Base-by-base conservation (phyloP, 768 basidiomycete genomes). In the Mrakia blollopis region DNA sequence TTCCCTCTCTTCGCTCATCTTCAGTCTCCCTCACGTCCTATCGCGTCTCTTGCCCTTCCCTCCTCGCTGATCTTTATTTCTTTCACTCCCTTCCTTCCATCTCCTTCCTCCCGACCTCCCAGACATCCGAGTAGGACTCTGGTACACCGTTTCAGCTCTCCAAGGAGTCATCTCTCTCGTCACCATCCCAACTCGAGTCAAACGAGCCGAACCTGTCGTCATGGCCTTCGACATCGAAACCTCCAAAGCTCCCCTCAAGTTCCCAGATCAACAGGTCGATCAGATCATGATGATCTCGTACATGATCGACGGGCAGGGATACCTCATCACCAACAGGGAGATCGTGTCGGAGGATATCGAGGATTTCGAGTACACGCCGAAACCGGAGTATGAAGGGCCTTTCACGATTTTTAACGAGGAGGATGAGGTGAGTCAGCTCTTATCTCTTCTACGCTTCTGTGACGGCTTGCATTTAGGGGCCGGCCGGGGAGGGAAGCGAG, bases 261-360 rank as follows among this genome's bases (percentile, higher is more conserved):
- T 98, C 82, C 96, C 97, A 0, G 97, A 98, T 85, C 91, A 94
- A 80, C 88, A 89, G 10, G 90, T 93, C 35, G 97, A 98, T 85
- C 95, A 98, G 83, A 94, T 99, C 81, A 99, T 99, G 96, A 99
- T 99, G 97, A 98, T 99, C 79, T 99, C 97, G 62, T 99, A 98
- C 85, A 98, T 99, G 95, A 86, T 99, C 25, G 97, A 99, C 82
- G 96, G 94, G 0, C 93, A 95, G 65, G 97, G 97, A 0, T 99
- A 92, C 82, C 88, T 99, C 78, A 98, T 99, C 84, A 97, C 94
- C 30, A 98, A 98, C 81, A 88, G 97, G 61, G 97, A 99, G 80
- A 98, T 98, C 71, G 93, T 98, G 77, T 90, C 91, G 78, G 95
- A 98, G 82, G 93, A 98, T 81, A 98, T 99, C 78, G 94, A 97